These are phyloP conservation scores for Epichloe hybrida DNA, from an alignment of 2,329 filamentous ascomycete species.

Conservation along the genomic window DNA sequence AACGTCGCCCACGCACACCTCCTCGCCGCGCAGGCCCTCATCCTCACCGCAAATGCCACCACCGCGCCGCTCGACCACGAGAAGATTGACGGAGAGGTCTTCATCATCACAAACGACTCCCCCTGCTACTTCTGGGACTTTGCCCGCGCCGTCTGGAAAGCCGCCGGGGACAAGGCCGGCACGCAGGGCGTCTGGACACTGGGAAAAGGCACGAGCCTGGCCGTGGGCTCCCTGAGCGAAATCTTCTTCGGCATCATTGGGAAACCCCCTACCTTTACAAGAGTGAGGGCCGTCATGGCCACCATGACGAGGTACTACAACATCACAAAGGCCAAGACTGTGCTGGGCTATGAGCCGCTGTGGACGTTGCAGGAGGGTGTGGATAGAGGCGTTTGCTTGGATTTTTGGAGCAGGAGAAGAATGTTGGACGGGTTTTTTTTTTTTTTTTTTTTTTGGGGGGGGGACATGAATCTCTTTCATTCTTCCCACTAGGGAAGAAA, in stretches of 20 bases:
- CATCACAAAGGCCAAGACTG: constrained; percentile 58
- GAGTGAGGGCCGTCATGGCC: constrained; percentile 49
- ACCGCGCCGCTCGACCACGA: constrained; percentile 57
- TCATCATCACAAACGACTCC: constrained; percentile 81
- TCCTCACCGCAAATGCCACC: constrained; percentile 41
- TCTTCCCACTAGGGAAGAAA: too few species aligned
- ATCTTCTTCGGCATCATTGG: constrained; percentile 33
- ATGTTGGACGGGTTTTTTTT: constrained; percentile 1
- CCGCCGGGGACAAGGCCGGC: constrained; percentile 38
- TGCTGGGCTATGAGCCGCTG: constrained; percentile 56
- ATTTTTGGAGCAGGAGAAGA: constrained; percentile 38
- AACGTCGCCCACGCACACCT: constrained; percentile 66
- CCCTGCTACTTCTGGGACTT: constrained; percentile 91
- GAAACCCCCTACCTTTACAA: constrained; percentile 44
- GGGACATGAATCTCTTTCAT: neutral
- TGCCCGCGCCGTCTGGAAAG: constrained; percentile 61
- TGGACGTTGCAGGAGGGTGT: constrained; percentile 54
- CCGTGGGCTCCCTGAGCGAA: constrained; percentile 41
- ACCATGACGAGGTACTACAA: constrained; percentile 68
- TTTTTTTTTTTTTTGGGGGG: too few species aligned
- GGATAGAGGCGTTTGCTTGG: constrained; percentile 39
- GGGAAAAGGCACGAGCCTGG: constrained; percentile 34
- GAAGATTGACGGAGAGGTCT: constrained; percentile 69
- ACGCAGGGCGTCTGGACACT: constrained; percentile 43
- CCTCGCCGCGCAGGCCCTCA: constrained; percentile 61